Evolutionary conservation across 2,329 filamentous ascomycete species (phyloP).

Genomic region (Epichloe typhina): DNA sequence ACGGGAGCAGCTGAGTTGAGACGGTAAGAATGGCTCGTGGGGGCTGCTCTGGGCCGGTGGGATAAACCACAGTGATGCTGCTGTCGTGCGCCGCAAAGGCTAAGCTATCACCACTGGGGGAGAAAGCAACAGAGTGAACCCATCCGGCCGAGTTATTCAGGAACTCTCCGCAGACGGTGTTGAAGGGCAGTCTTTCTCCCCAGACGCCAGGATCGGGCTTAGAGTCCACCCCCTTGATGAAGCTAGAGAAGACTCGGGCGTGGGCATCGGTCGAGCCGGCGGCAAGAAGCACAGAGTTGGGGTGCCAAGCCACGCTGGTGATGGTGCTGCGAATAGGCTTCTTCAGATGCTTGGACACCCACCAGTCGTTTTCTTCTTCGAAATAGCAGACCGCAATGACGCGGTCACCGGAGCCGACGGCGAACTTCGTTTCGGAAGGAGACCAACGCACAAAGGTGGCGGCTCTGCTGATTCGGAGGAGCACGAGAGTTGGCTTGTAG

Average conservation of each 20-base stretch:
- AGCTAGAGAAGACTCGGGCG: conserved; percentile 84
- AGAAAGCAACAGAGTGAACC: conserved; percentile 90
- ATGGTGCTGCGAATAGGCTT: conserved; percentile 97
- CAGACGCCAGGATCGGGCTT: conserved; percentile 77
- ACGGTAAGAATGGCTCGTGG: conserved; percentile 84
- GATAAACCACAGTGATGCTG: conserved; percentile 93
- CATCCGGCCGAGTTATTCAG: conserved; percentile 93
- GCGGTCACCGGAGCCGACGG: conserved; percentile 87
- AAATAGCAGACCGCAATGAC: conserved; percentile 98
- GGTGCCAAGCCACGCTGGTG: conserved; percentile 90
- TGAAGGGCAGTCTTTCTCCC: conserved; percentile 94
- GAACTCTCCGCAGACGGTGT: conserved; percentile 94
- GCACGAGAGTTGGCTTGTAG: conserved; percentile 93
- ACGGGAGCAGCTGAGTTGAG: conserved; percentile 79
- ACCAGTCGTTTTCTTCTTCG: conserved; percentile 99
- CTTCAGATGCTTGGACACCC: conserved; percentile 98
- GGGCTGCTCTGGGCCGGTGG: conserved; percentile 77
- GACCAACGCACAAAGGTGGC: conserved; percentile 97
- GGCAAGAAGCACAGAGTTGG: conserved; percentile 88
- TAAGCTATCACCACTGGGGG: conserved; percentile 74
- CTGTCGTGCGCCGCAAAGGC: conserved; percentile 93
- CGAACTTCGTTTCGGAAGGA: conserved; percentile 92
- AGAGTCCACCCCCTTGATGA: conserved; percentile 87
- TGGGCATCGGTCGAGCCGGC: conserved; percentile 97
- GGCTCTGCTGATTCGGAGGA: conserved; percentile 91